phyloP scores from a whole-genome alignment of 2,329 filamentous ascomycete species.

The Macroventuria anomochaeta region DNA sequence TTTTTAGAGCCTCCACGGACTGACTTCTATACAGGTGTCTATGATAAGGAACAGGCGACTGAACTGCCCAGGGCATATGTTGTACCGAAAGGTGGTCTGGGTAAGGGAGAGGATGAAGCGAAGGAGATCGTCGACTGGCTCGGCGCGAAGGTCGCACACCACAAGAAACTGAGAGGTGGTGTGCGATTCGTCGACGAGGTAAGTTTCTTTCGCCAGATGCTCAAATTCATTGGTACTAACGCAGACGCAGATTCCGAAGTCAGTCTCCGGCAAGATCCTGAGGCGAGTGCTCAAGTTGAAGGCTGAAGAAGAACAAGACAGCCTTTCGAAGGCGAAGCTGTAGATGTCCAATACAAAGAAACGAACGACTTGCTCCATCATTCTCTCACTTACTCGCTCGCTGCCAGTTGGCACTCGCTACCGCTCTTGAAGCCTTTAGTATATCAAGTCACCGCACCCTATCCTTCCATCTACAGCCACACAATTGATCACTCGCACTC shows the following conservation, averaged over 20 bases:
- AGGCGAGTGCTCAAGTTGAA: slow-evolving; percentile 53
- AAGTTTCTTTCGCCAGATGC: background rate
- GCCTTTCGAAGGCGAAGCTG: slow-evolving; percentile 51
- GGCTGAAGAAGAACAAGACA: slow-evolving; percentile 50
- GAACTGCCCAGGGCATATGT: slow-evolving; percentile 52
- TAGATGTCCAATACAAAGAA: slow-evolving; percentile 28
- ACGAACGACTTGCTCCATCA: background rate
- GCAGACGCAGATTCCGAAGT: slow-evolving; percentile 53
- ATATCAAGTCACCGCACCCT: background rate
- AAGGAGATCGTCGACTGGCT: slow-evolving; percentile 54
- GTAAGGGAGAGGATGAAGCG: slow-evolving; percentile 40
- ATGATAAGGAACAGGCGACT: slow-evolving; percentile 54
- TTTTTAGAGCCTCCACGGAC: background rate
- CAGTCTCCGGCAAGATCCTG: slow-evolving; percentile 56
- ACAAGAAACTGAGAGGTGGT: slow-evolving; percentile 56
- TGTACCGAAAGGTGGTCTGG: slow-evolving; percentile 42
- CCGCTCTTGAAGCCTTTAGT: background rate
- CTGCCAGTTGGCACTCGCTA: background rate
- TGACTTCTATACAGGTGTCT: slow-evolving; percentile 41
- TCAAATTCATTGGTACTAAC: background rate
- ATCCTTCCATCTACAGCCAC: too few relatives aligned
- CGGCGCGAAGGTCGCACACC: slow-evolving; percentile 52
- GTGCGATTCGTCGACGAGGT: slow-evolving; percentile 53
- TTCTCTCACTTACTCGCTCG: background rate
- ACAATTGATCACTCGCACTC: too few relatives aligned